Conservation (phyloP, 768 basidiomycete genomes). For the Auriscalpium vulgare region DNA sequence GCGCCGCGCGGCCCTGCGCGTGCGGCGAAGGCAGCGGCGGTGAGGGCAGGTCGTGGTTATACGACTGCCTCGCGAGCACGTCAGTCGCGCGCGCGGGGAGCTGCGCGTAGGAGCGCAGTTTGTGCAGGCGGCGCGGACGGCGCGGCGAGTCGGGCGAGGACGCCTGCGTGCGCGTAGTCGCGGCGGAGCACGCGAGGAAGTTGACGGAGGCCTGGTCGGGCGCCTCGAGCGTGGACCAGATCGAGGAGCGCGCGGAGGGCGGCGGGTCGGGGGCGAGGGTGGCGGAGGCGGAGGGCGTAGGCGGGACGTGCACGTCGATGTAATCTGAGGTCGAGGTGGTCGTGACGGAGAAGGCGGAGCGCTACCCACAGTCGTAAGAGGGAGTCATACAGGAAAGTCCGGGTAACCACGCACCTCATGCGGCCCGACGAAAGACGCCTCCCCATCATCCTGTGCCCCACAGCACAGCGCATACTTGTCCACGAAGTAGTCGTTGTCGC, state of each 20-base stretch:
- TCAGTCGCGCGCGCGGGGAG: constrained; percentile 21
- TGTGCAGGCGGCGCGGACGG: background rate
- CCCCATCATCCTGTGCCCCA: constrained; percentile 3
- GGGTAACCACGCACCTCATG: constrained; percentile 7
- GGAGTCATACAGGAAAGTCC: background rate
- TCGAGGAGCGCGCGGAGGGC: background rate
- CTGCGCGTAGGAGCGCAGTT: constrained; percentile 5
- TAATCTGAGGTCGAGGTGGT: constrained; percentile 29
- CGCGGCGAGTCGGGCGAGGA: background rate
- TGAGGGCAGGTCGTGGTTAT: constrained; percentile 17
- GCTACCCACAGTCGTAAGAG: constrained; percentile 12
- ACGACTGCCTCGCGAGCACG: constrained; percentile 22
- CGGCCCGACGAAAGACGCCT: background rate
- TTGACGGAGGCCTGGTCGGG: constrained; percentile 9
- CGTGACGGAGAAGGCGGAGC: constrained; percentile 27
- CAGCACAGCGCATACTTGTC: constrained; percentile 8
- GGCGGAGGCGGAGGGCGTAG: constrained; percentile 6
- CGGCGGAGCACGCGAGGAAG: constrained; percentile 10
- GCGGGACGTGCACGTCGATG: constrained; percentile 22
- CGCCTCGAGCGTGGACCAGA: background rate
- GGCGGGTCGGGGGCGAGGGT: background rate
- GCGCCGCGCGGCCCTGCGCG: background rate
- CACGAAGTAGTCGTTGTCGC: background rate
- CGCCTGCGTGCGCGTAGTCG: background rate
- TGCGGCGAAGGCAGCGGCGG: background rate